Base-by-base conservation (phyloP, 2,329 filamentous ascomycete genomes). In the Fusarium algeriense region DNA sequence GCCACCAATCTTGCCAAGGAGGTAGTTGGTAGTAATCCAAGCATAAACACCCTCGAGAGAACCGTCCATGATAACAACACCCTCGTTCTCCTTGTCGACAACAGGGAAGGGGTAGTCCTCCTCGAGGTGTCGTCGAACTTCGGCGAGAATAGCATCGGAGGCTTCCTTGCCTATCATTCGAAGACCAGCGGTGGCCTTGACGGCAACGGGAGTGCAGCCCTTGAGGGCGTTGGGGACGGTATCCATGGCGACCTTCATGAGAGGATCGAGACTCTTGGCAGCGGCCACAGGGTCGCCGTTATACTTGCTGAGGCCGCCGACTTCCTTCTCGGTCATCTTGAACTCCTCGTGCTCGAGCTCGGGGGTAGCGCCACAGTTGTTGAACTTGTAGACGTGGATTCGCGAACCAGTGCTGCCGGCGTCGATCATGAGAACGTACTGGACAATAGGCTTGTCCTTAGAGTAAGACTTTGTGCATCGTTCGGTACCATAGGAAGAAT, bases 1-100 rank as follows among this genome's bases (percentile, higher is more conserved):
- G 14, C 93, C 93, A 65, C 96, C 96, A 81, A 99, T 98, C 85
- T 98, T 98, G 78, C 95, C 95, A 28, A 99, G 90, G 43, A 99
- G 91, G 83, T 99, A 99, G 87, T 99, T 99, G 73, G 94, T 96
- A 10, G 96, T 99, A 81, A 99, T 97, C 96, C 96, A 99, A 57
- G 96, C 97, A 79, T 97, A 99, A 34, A 99, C 95, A 79, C 96
- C 96, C 84, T 99, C 96, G 78, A 98, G 93, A 54, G 93, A 94
- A 69, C 96, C 96, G 77, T 97, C 95, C 96, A 99, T 99, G 81
- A 99, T 97, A 70, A 94, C 90, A 32, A 99, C 94, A 61, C 97
- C 96, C 60, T 93, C 90, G 75, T 95, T 91, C 77, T 94, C 93
- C 71, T 90, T 88, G 15, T 93, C 92, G 60, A 99, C 92, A 44